Percentiles rank a stretch among this genome's conserved stretches.
Evolutionary conservation across 1,139 yeast species (phyloP).

Genomic region (Yamadazyma triangularis): DNA sequence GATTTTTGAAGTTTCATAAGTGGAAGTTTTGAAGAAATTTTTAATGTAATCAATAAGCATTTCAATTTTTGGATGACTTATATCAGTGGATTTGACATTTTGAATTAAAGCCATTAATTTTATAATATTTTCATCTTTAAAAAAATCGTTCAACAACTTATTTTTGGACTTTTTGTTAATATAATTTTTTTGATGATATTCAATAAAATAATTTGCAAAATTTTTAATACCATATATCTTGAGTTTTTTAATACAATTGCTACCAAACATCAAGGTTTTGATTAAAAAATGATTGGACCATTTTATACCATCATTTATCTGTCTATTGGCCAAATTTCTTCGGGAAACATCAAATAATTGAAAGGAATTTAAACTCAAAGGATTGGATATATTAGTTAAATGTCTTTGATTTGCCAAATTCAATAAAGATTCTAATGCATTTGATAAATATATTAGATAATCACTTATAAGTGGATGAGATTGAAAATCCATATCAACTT

Average conservation of each 20-base stretch:
- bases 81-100: constrained; percentile 31
- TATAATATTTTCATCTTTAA: constrained; percentile 45
- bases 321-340: constrained; percentile 46
- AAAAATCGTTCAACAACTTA: constrained; percentile 57
- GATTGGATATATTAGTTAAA: constrained; percentile 60
- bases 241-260: constrained; percentile 64
- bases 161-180: constrained; percentile 43
- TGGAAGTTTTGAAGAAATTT: constrained; percentile 44
- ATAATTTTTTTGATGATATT: constrained; percentile 40
- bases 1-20: constrained; percentile 54
- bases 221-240: constrained; percentile 80
- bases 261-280: constrained; percentile 67
- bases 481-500: constrained; percentile 55
- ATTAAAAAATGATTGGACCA: constrained; percentile 64
- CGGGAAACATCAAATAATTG: constrained; percentile 68
- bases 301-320: constrained; percentile 60
- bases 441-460: constrained; percentile 38
- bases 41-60: constrained; percentile 54
- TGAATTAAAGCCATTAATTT: constrained; percentile 24
- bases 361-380: constrained; percentile 66
- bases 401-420: constrained; percentile 60
- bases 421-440: constrained; percentile 63
- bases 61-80: constrained; percentile 77
- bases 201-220: constrained; percentile 65
- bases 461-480: constrained; percentile 45